These are phyloP conservation scores for Lasiosphaeriaceae sp. DNA, from an alignment of 495 filamentous ascomycete genomes.

Conservation along the genomic window DNA sequence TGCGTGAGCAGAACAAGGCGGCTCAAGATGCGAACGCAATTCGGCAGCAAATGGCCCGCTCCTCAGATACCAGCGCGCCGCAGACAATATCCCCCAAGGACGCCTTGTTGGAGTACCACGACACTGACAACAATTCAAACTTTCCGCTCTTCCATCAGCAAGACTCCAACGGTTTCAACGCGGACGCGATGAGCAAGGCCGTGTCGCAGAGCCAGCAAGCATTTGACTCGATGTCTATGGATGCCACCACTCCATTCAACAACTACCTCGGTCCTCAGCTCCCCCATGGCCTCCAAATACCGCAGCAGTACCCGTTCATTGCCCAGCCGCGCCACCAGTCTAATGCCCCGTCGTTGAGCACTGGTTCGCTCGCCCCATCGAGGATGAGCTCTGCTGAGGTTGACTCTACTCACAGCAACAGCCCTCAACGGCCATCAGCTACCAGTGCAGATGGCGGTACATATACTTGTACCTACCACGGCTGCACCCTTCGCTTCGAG, in stretches of 20 bases:
- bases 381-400: conserved; percentile 40
- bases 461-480: conserved; percentile 93
- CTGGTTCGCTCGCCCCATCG: conserved; percentile 33
- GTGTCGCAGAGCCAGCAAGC: conserved; percentile 28
- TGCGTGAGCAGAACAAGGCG: conserved; percentile 57
- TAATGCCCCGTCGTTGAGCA: conserved; percentile 41
- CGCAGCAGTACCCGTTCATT: conserved; percentile 58
- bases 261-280: conserved; percentile 34
- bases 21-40: conserved; percentile 54
- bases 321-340: conserved; percentile 38
- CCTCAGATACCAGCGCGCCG: conserved; percentile 49
- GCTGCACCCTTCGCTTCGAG: conserved; percentile 84
- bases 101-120: conserved; percentile 78
- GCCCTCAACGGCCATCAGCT: conserved; percentile 52
- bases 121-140: conserved; percentile 62
- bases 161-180: conserved; percentile 23
- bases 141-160: conserved; percentile 66
- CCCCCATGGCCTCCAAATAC: conserved; percentile 42
- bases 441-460: conserved; percentile 76
- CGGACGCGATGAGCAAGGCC: conserved; percentile 29
- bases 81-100: conserved; percentile 97
- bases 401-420: conserved; percentile 16
- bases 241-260: conserved; percentile 30
- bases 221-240: conserved; percentile 44
- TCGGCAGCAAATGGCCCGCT: conserved; percentile 47